Base-by-base conservation (phyloP, 345 rosid species). In the Gossypium rotundifolium region DNA sequence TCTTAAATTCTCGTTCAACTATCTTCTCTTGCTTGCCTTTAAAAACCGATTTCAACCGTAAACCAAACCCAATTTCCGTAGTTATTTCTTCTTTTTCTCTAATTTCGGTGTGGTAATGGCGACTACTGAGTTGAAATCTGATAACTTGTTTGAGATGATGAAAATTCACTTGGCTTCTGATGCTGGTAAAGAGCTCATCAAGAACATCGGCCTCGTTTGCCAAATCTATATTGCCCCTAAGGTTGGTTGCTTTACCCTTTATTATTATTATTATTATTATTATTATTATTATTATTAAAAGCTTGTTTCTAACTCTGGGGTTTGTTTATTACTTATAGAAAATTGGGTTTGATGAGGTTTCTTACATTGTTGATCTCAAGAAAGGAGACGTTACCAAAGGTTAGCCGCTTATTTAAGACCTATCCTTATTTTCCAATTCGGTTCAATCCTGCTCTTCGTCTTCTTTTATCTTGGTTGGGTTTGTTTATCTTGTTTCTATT, bases 271-370 rank as follows among this genome's bases (percentile, higher is more conserved):
- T 27, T 25, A 25, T 25, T 25, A 25, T 25, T 27, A 27, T 27
- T 27, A 27, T 29, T 29, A 29, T 53, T n/a, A 53, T 53, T 48
- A 3, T n/a, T n/a, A 5, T 51, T 12, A 2, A 66, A 33, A 9
- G 20, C 13, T 63, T 54, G 16, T 11, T 22, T 7, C 22, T 52
- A 3, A 23, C 69, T 3, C 64, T 20, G 18, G 18, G 46, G 44
- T 67, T 1, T 42, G n/a, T 14, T 38, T 54, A n/a, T 33, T 25
- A 53, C n/a, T 79, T 61, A 74, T 78, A 93, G 99, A 95, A 91
- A 93, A 78, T 95, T 76, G 99, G 99, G 73, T 73, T 89, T 53
- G 86, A 93, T 63, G 98, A 95, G 85, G 96, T 91, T 77, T 74
- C 81, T 69, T 91, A 77, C 79, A 76, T 87, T 54, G 59, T 54